Conservation (phyloP, 345 rosid species). For the Barbarea vulgaris region DNA sequence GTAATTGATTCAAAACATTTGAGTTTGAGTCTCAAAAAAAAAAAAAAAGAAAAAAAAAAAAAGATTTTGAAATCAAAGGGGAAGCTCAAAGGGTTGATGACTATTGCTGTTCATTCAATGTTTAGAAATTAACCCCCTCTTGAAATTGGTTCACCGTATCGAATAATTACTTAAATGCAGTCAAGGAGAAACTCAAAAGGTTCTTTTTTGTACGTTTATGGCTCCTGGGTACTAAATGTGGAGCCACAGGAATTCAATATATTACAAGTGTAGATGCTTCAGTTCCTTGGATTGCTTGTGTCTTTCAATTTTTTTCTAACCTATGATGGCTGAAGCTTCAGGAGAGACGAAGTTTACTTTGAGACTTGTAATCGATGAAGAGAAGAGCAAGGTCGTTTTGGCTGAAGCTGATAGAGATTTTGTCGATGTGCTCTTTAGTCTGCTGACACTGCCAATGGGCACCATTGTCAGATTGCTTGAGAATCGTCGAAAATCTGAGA, state of each 20-base stretch:
- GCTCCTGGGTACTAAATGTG: slow-evolving; percentile 6
- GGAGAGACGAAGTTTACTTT: slow-evolving; percentile 3
- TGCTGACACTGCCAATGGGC: slow-evolving; percentile 26
- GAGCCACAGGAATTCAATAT: not conserved
- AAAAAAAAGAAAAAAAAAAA: too few species aligned
- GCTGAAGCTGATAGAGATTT: slow-evolving; percentile 23
- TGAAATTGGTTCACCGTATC: not conserved
- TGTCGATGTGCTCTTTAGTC: slow-evolving; percentile 23
- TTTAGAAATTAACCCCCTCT: not conserved
- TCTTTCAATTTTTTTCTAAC: not conserved
- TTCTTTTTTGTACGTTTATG: not conserved
- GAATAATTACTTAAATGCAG: not conserved
- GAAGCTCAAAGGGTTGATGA: not conserved
- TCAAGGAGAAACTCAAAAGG: not conserved
- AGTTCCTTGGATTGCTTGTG: not conserved
- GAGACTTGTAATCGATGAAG: slow-evolving; percentile 20
- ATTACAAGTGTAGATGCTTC: not conserved
- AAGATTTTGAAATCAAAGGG: not conserved
- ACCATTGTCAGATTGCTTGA: slow-evolving; percentile 17
- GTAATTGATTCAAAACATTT: too few species aligned
- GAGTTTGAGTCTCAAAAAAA: too few species aligned
- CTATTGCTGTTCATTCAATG: too few species aligned
- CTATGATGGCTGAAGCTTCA: slow-evolving; percentile 5
- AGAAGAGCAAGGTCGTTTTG: slow-evolving; percentile 13
- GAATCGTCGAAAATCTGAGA: not conserved